Percentiles rank a stretch among this genome's conserved stretches.
These are phyloP conservation scores for Zygotorulaspora danielsina DNA, from an alignment of 805 yeast genomes.

Conservation along the genomic window DNA sequence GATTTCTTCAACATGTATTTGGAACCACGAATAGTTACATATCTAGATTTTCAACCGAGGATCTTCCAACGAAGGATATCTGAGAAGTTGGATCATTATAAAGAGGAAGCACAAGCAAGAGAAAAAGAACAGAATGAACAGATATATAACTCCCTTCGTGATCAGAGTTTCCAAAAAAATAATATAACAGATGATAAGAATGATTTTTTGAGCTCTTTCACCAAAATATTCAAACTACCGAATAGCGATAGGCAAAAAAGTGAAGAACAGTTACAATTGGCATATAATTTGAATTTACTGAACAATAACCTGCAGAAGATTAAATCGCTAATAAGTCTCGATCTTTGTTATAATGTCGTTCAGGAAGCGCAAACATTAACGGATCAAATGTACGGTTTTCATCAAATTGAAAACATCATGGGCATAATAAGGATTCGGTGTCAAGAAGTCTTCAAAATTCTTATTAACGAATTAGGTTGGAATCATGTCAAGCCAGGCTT, in stretches of 20 bases:
- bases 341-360: constrained; percentile 66
- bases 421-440: constrained; percentile 34
- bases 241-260: constrained; percentile 25
- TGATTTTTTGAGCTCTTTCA: constrained; percentile 61
- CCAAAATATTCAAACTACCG: constrained; percentile 52
- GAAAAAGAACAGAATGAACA: constrained; percentile 42
- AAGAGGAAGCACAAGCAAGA: constrained; percentile 26
- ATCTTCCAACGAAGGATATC: constrained; percentile 31
- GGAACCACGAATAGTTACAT: constrained; percentile 36
- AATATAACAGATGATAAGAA: constrained; percentile 37
- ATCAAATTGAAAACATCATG: constrained; percentile 31
- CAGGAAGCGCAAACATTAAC: constrained; percentile 64
- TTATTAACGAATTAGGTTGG: constrained; percentile 58
- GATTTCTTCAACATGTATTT: constrained; percentile 39
- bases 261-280: constrained; percentile 49
- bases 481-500: constrained; percentile 85
- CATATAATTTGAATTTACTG: constrained; percentile 75
- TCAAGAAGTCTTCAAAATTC: constrained; percentile 63
- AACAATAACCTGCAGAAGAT: constrained; percentile 71
- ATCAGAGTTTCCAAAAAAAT: constrained; percentile 31
- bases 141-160: constrained; percentile 40
- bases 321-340: constrained; percentile 73
- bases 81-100: constrained; percentile 27
- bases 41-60: constrained; percentile 32
- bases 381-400: constrained; percentile 51